Percentiles rank a stretch among this genome's conserved stretches.
These are phyloP conservation scores for Geotrichum klebahnii DNA, from an alignment of 1,139 yeast species.

Conservation along the genomic window DNA sequence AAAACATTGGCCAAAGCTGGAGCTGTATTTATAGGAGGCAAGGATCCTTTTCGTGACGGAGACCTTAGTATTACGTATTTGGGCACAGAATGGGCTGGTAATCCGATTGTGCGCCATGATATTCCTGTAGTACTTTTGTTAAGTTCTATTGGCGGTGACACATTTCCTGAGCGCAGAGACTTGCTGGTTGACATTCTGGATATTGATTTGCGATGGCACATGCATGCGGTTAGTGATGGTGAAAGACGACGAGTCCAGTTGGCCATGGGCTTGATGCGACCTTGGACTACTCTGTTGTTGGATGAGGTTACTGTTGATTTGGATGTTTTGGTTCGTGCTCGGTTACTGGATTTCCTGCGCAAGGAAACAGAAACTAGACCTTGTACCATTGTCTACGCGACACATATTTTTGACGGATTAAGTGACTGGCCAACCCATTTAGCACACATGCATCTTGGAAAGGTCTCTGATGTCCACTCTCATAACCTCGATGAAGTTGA, in stretches of 20 bases:
- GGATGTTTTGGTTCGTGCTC: constrained; percentile 83
- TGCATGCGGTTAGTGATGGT: constrained; percentile 90
- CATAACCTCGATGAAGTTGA: constrained; percentile 13
- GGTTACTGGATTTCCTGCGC: constrained; percentile 64
- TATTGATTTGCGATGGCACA: constrained; percentile 83
- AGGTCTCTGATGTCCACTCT: constrained; percentile 30
- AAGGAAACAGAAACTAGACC: constrained; percentile 62
- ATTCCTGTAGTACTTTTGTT: constrained; percentile 77
- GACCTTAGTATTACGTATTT: constrained; percentile 75
- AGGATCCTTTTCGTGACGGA: constrained; percentile 73
- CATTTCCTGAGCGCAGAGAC: constrained; percentile 70
- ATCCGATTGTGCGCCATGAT: constrained; percentile 83
- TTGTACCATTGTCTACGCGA: constrained; percentile 76
- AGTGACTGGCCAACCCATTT: constrained; percentile 84
- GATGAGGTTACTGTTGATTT: constrained; percentile 96
- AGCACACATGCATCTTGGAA: constrained; percentile 74
- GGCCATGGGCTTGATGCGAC: constrained; percentile 86
- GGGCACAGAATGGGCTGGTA: constrained; percentile 97
- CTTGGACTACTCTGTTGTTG: constrained; percentile 77
- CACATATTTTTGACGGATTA: constrained; percentile 93
- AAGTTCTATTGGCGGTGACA: constrained; percentile 78
- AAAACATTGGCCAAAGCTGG: constrained; percentile 81
- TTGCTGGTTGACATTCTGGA: constrained; percentile 69
- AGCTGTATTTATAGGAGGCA: constrained; percentile 58
- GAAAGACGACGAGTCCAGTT: constrained; percentile 91